Evolutionary conservation across 495 filamentous ascomycete species (phyloP), one percentile per base, ranked within the genome.

Genomic region (Aeminium ludgeri): DNA sequence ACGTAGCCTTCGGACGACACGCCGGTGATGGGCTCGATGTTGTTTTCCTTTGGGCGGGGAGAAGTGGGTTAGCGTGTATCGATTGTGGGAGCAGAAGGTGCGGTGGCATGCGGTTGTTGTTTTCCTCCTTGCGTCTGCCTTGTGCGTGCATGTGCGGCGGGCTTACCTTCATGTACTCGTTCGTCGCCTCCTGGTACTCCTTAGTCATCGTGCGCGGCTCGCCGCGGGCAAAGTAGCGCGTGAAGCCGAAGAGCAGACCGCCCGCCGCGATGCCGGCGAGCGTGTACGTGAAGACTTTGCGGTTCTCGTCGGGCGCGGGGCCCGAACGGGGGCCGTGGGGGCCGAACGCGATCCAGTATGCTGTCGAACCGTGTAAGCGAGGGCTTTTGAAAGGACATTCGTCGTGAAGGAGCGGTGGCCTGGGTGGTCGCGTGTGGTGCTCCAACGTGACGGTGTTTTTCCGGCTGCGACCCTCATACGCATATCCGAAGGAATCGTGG

Each of bases 281-380:
- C 35, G 80, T 81, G 68, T 86, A 83, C 44, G 66, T 46, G 53
- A 78, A 61, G 53, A 96, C 68, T 55, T 72, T 81, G 64, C 68
- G 68, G 55, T 65, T 66, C 70, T 95, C 89, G 41, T 79, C 89
- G 36, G 89, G 77, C 40, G 87, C 82, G 40, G 79, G 57, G 25
- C 70, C 61, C 30, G 86, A 70, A 39, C 89, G 86, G 43, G 89
- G 89, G 42, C 89, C 89, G 62, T 96, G 91, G 48, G 84, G 70
- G 40, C 89, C 89, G 60, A 97, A 97, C 49, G 89, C 86, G 55
- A 96, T 92, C 76, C 79, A 97, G 78, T 95, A 97, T 50, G 89
- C 89, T 97, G 60, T 57, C 33, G n/a, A n/a, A n/a, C n/a, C n/a
- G n/a, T n/a, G n/a, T n/a, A n/a, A n/a, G n/a, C n/a, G n/a, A n/a